A percentile compares a stretch with the other conserved stretches of the same genome.
Evolutionary conservation across 495 filamentous ascomycete genomes (phyloP).

Genomic region (Neurospora sp.): DNA sequence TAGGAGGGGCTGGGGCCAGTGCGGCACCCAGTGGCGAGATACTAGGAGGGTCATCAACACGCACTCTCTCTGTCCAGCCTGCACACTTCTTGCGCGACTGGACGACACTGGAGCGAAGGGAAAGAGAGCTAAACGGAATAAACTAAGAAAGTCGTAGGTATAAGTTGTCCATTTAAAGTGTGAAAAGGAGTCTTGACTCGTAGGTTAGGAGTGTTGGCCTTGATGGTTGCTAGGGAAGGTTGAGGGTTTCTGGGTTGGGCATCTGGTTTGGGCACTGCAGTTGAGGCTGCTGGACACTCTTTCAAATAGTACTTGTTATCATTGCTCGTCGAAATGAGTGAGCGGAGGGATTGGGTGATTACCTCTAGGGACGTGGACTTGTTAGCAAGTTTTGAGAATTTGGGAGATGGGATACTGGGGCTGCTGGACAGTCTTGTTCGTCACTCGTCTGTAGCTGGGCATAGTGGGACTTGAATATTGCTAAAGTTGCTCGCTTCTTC

Average conservation of each 20-base stretch:
- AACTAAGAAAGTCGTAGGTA: not conserved
- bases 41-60: not conserved
- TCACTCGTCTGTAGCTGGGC: not conserved
- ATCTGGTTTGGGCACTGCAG: not conserved
- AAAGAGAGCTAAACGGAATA: too few species aligned
- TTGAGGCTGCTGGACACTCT: not conserved
- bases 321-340: not conserved
- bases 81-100: too few species aligned
- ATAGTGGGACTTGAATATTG: not conserved
- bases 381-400: not conserved
- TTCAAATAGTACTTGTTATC: not conserved
- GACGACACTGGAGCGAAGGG: too few species aligned
- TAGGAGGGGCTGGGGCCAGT: not conserved
- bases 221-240: not conserved
- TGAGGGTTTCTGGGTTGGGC: not conserved
- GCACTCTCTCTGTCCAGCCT: not conserved
- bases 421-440: not conserved
- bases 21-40: not conserved
- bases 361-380: not conserved
- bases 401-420: not conserved
- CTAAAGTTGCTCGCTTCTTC: too few species aligned
- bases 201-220: not conserved
- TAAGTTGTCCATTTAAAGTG: not conserved
- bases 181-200: not conserved
- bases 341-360: not conserved